A percentile compares a stretch with the other conserved stretches of the same genome.
phyloP scores from a whole-genome alignment of 108 stramenopile genomes.

The Cyclotella choctawhatcheeana region DNA sequence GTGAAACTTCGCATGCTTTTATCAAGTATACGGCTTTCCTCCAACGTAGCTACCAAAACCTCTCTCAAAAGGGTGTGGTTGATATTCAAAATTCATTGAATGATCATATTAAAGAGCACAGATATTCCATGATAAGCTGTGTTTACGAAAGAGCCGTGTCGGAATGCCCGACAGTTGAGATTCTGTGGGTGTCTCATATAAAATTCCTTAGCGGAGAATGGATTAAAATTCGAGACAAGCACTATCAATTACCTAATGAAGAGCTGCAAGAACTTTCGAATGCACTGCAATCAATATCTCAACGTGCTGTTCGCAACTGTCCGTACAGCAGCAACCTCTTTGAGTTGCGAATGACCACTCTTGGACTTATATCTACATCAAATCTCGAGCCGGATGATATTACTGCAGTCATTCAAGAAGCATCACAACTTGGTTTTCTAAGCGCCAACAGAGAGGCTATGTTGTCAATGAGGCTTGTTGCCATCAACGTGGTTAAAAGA shows the following conservation, averaged over 20 bases:
- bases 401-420: conserved; percentile 59
- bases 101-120: conserved; percentile 23
- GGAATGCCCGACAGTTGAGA: conserved; percentile 88
- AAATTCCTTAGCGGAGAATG: conserved; percentile 52
- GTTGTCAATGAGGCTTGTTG: conserved; percentile 52
- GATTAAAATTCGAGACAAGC: conserved; percentile 16
- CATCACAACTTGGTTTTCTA: conserved; percentile 69
- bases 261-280: conserved; percentile 21
- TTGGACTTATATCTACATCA: conserved; percentile 44
- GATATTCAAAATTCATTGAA: conserved; percentile 19
- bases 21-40: conserved; percentile 49
- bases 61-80: conserved; percentile 28
- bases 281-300: conserved; percentile 54
- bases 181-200: conserved; percentile 78
- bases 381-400: conserved; percentile 78
- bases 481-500: conserved; percentile 46
- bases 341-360: conserved; percentile 52
- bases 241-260: conserved; percentile 4
- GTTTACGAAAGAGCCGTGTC: conserved; percentile 81
- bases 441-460: conserved; percentile 34
- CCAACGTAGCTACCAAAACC: conserved; percentile 34
- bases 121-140: conserved; percentile 31
- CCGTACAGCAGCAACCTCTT: conserved; percentile 71
- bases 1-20: conserved; percentile 62
- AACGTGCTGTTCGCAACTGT: conserved; percentile 83